Evolutionary conservation across 1,284 basidiomycete species (phyloP), one percentile per base, ranked within the genome.

Genomic region (Ustilago cynodontis): DNA sequence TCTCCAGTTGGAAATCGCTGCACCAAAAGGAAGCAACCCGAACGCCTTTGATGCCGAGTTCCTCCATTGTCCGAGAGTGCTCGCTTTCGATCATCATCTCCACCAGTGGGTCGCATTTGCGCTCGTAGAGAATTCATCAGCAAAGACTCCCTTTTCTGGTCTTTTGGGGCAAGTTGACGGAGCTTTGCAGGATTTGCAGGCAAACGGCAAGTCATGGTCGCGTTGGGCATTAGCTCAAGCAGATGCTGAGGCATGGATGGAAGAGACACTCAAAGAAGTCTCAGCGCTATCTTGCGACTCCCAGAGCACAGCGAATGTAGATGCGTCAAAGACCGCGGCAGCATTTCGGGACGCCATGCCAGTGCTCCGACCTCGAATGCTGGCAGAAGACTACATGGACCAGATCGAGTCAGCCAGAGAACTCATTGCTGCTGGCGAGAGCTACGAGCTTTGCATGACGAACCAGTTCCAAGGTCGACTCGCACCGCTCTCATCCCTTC

Each of bases 371-470:
- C 77, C 55, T 26, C 59, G 39, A 50, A 59, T 56, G 57, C 50
- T 51, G 62, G 85, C 86, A n/a, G 71, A 86, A 75, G 80, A 83
- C 60, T 98, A 98, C 87, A 90, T 92, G 60, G 86, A 89, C 18
- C 90, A 90, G 45, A 94, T 98, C 79, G 88, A 90, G 33, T 84
- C 88, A 39, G 93, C 93, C 11, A 91, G 94, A 81, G 91, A 93
- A 60, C 89, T 90, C 60, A 91, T 98, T 24, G 91, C 89, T 63
- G 88, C 92, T 41, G 95, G 95, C 6, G 93, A 98, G 85, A 94
- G 94, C n/a, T 98, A 98, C 86, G 95, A 98, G 84, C 89, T 98
- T 22, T 98, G 96, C 81, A 88, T 98, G 45, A 98, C 95, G 0
- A 95, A 93, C 1, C 90, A 90, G 11, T 90, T 90, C 80, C 69